Evolutionary conservation across 1,284 basidiomycete genomes (phyloP).

Genomic region (Exobasidium cylindrosporum): DNA sequence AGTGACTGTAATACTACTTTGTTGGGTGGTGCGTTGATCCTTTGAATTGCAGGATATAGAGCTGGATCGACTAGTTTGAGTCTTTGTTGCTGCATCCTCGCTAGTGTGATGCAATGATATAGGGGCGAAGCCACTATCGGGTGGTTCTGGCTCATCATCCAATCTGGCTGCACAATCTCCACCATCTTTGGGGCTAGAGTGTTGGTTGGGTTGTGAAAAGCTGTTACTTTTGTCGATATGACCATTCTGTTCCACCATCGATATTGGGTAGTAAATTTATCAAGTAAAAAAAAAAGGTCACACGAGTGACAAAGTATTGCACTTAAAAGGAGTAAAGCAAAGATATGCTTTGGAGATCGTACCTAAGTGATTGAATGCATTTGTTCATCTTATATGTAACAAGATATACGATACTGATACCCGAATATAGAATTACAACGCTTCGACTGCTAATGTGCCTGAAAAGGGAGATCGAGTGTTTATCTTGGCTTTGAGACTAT

Average conservation of each 20-base stretch:
- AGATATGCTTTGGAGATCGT: too few species aligned
- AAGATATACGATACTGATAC: too few species aligned
- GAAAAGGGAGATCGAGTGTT: too few species aligned
- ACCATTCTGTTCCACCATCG: neutral
- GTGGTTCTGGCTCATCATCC: slow-evolving; percentile 14
- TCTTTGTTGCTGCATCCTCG: neutral
- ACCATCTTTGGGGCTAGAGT: too few species aligned
- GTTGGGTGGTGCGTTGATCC: neutral
- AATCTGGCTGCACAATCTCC: neutral
- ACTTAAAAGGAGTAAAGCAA: too few species aligned
- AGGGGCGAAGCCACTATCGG: slow-evolving; percentile 2
- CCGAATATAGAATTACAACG: too few species aligned
- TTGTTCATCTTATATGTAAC: too few species aligned
- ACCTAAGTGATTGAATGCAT: too few species aligned
- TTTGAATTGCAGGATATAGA: neutral
- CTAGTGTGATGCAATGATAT: neutral
- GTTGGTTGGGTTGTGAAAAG: neutral
- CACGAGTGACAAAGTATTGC: neutral
- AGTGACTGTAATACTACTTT: neutral
- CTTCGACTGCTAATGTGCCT: too few species aligned
- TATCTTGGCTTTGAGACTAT: too few species aligned
- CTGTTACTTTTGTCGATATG: neutral
- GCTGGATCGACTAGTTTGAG: neutral
- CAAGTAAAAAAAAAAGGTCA: neutral
- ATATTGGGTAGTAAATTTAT: neutral